phyloP scores from a whole-genome alignment of 495 filamentous ascomycete genomes.

The Lophiostoma macrostomum region DNA sequence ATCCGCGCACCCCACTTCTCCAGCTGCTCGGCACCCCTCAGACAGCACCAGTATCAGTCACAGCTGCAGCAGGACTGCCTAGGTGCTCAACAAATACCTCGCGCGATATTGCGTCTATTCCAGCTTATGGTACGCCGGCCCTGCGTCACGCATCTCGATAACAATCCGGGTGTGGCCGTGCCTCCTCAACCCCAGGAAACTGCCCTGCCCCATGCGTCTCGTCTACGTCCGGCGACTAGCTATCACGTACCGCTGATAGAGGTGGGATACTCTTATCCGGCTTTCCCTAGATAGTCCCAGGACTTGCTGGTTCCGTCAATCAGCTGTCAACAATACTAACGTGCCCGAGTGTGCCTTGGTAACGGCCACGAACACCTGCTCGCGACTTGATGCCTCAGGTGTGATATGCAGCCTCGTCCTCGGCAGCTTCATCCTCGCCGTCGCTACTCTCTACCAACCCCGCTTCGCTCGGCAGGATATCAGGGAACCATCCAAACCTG shows the following conservation, averaged over 20 bases:
- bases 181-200: neutral
- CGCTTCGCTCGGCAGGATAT: slow-evolving; percentile 38
- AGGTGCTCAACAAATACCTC: slow-evolving; percentile 8
- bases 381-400: slow-evolving; percentile 15
- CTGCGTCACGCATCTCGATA: slow-evolving; percentile 20
- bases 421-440: slow-evolving; percentile 28
- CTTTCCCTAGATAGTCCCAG: neutral
- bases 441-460: slow-evolving; percentile 21
- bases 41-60: slow-evolving; percentile 9
- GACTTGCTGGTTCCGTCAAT: slow-evolving; percentile 2
- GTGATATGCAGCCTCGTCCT: slow-evolving; percentile 31
- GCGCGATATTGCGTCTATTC: slow-evolving; percentile 9
- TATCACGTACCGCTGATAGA: slow-evolving; percentile 1
- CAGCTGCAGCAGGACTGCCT: slow-evolving; percentile 11
- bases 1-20: neutral
- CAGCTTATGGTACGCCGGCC: slow-evolving; percentile 7
- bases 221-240: slow-evolving; percentile 4
- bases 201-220: neutral
- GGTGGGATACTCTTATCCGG: neutral
- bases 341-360: slow-evolving; percentile 6
- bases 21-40: slow-evolving; percentile 5
- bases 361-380: neutral
- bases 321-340: slow-evolving; percentile 9
- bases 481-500: slow-evolving; percentile 43
- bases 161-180: slow-evolving; percentile 21